These are phyloP conservation scores for Septoria linicola DNA, from an alignment of 2,329 filamentous ascomycete species.

Conservation along the genomic window DNA sequence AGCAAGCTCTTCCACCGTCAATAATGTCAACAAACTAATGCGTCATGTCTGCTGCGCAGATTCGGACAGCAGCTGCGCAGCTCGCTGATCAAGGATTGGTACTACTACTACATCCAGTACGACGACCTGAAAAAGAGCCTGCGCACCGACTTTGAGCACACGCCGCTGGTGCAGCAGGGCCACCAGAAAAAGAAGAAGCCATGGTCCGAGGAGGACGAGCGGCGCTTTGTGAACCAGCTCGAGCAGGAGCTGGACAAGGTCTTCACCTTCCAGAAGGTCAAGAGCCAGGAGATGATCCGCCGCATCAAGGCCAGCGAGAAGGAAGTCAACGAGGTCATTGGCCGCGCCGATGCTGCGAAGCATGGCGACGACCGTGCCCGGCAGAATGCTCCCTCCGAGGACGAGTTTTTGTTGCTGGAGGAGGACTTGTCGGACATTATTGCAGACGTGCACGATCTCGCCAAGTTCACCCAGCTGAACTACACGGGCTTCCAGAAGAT, in stretches of 20 bases:
- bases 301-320: constrained; percentile 84
- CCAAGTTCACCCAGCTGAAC: constrained; percentile 97
- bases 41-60: too few relatives aligned
- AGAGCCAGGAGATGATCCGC: constrained; percentile 91
- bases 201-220: constrained; percentile 93
- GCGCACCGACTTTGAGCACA: constrained; percentile 65
- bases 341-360: constrained; percentile 58
- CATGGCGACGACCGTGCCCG: constrained; percentile 39
- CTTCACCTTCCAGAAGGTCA: constrained; percentile 94
- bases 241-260: constrained; percentile 96
- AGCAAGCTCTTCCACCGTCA: too few relatives aligned
- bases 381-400: constrained; percentile 64
- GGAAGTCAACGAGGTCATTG: constrained; percentile 85
- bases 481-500: constrained; percentile 99
- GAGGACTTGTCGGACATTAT: constrained; percentile 97
- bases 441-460: constrained; percentile 94
- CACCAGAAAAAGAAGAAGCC: constrained; percentile 49
- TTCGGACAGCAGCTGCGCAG: constrained; percentile 97
- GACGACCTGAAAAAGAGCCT: constrained; percentile 87
- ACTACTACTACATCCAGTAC: constrained; percentile 98
- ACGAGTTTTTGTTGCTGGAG: constrained; percentile 91
- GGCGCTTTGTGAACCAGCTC: constrained; percentile 78
- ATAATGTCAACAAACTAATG: too few relatives aligned
- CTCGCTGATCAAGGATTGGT: constrained; percentile 93
- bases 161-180: constrained; percentile 44